Percentiles rank a stretch among this genome's conserved stretches.
Conservation (phyloP, 495 filamentous ascomycete species). For the Neurospora cerealis region DNA sequence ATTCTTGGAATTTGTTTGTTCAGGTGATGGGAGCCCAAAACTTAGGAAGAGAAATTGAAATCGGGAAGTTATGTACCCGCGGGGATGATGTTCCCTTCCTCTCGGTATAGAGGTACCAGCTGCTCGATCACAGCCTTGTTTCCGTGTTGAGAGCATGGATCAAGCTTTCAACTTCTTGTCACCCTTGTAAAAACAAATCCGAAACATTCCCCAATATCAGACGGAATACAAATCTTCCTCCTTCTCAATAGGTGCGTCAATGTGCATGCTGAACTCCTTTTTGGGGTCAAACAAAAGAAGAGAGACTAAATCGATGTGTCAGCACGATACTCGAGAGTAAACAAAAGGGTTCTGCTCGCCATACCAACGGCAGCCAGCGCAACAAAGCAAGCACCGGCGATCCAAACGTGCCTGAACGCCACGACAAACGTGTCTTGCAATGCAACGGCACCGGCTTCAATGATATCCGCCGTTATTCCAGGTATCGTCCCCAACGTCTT, state of each 20-base stretch:
- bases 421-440: constrained; percentile 13
- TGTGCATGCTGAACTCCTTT: constrained; percentile 17
- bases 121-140: neutral
- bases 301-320: neutral
- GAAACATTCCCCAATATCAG: neutral
- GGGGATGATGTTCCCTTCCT: neutral
- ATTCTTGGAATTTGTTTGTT: neutral
- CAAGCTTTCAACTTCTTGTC: neutral
- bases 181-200: neutral
- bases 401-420: constrained; percentile 23
- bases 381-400: constrained; percentile 17
- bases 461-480: constrained; percentile 11
- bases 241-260: constrained; percentile 16
- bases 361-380: constrained; percentile 14
- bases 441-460: constrained; percentile 9
- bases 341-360: neutral
- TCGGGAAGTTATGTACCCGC: neutral
- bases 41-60: neutral
- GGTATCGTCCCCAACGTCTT: constrained; percentile 8
- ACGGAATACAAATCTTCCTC: constrained; percentile 13
- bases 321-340: neutral
- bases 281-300: constrained; percentile 8
- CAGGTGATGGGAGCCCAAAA: neutral
- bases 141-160: neutral
- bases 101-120: neutral